A percentile compares a stretch with the other conserved stretches of the same genome.
Evolutionary conservation across 2,329 filamentous ascomycete genomes (phyloP).

Genomic region (Stenocarpella maydis): DNA sequence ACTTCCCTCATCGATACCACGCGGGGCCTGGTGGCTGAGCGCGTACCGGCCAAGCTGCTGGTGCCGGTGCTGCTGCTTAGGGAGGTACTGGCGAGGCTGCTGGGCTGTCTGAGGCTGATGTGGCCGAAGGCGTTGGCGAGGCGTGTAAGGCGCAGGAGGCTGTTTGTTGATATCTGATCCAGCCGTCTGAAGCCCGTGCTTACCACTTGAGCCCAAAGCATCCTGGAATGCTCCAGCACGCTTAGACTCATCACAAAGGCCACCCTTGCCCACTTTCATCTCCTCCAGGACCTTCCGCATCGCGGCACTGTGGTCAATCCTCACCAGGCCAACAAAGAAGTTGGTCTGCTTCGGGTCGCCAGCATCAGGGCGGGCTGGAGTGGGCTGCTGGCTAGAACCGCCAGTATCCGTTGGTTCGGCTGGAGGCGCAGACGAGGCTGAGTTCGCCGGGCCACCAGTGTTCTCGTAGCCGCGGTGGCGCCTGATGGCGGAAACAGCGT

Average conservation of each 20-base stretch:
- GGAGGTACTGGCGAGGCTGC: rapidly evolving
- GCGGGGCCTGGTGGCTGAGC: background rate
- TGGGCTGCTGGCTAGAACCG: background rate
- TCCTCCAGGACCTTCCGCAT: too few species aligned
- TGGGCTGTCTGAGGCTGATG: background rate
- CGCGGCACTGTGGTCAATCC: background rate
- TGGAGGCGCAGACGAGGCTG: background rate
- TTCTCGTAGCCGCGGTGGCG: too few species aligned
- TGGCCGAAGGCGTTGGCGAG: background rate
- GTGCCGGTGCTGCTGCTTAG: background rate
- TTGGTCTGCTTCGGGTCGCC: background rate
- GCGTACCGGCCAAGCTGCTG: background rate
- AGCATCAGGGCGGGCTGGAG: background rate
- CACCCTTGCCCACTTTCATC: too few species aligned
- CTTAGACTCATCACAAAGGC: background rate
- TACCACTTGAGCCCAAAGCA: background rate
- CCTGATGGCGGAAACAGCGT: too few species aligned
- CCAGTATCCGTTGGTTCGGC: background rate
- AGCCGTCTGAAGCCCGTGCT: background rate
- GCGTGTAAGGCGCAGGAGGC: background rate
- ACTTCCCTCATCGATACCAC: rapidly evolving
- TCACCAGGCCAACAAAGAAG: background rate
- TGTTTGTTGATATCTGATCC: background rate
- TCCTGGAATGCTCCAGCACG: background rate
- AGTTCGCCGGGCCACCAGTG: background rate